These are phyloP conservation scores for Acacia pycnantha DNA, from an alignment of 331 rosid species.

Conservation along the genomic window DNA sequence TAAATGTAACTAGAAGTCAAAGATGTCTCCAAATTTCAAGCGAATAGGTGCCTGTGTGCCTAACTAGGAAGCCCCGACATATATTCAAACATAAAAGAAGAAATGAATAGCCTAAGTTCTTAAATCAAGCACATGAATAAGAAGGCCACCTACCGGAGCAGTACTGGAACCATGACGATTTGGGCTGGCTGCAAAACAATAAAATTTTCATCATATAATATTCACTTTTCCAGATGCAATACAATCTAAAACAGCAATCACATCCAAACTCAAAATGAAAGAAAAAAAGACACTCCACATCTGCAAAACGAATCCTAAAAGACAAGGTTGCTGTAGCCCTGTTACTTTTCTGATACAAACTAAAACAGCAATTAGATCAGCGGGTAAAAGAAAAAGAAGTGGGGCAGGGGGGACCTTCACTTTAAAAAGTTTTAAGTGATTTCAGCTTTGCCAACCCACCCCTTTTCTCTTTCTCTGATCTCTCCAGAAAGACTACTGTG, in stretches of 20 bases:
- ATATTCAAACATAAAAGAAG: slow-evolving; percentile 26
- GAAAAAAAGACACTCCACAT: not conserved
- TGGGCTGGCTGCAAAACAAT: slow-evolving; percentile 66
- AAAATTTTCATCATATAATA: not conserved
- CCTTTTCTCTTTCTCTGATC: not conserved
- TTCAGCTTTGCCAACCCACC: not conserved
- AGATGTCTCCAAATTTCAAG: slow-evolving; percentile 32
- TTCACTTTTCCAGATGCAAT: slow-evolving; percentile 1
- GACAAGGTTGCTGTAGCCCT: not conserved
- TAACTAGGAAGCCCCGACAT: not conserved
- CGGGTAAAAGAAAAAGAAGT: not conserved
- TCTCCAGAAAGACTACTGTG: slow-evolving; percentile 12
- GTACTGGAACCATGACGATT: slow-evolving; percentile 53
- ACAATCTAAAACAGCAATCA: not conserved
- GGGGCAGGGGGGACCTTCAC: not conserved
- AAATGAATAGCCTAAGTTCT: not conserved
- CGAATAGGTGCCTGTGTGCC: slow-evolving; percentile 29
- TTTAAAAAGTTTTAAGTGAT: not conserved
- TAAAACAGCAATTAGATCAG: not conserved
- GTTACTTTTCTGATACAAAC: not conserved
- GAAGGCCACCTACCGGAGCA: slow-evolving; percentile 65
- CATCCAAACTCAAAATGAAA: not conserved
- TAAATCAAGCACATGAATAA: slow-evolving; percentile 14
- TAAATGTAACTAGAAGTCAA: not conserved
- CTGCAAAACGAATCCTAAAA: not conserved